phyloP scores from a whole-genome alignment of 2,329 filamentous ascomycete genomes.

The Stachybotrys elegans region DNA sequence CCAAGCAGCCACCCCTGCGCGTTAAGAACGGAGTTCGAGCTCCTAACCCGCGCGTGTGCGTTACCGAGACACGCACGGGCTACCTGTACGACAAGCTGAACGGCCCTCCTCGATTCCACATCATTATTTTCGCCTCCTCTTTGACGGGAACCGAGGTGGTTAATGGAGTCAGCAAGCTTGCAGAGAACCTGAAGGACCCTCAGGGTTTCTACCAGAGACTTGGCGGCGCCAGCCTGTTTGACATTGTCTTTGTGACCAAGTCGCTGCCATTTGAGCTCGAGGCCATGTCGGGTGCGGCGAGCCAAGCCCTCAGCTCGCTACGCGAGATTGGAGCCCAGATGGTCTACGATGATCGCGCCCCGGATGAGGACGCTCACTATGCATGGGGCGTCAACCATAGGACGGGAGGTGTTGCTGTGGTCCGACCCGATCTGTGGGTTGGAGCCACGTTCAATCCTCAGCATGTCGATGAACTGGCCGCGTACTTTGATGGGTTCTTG shows the following conservation, averaged over 20 bases:
- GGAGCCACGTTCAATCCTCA: constrained; percentile 1
- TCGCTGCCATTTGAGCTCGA: constrained; percentile 17
- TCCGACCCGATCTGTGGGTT: constrained; percentile 7
- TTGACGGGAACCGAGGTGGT: constrained; percentile 12
- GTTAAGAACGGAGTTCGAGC: constrained; percentile 23
- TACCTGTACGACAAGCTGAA: constrained; percentile 25
- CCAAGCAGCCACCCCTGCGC: background rate
- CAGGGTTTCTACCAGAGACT: constrained; percentile 19
- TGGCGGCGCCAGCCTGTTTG: constrained; percentile 19
- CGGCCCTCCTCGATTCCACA: constrained; percentile 19
- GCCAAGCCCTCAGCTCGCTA: background rate
- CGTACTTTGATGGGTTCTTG: constrained; percentile 3
- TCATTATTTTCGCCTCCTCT: constrained; percentile 22
- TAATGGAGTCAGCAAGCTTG: constrained; percentile 9
- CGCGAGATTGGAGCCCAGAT: background rate
- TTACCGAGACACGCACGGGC: constrained; percentile 14
- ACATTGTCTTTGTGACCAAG: constrained; percentile 22
- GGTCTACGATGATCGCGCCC: constrained; percentile 4
- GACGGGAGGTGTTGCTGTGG: constrained; percentile 3
- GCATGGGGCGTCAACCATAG: constrained; percentile 4
- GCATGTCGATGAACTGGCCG: background rate
- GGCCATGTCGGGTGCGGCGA: background rate
- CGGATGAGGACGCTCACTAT: constrained; percentile 6
- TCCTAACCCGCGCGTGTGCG: constrained; percentile 23
- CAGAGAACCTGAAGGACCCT: constrained; percentile 7